Evolutionary conservation across 2,329 filamentous ascomycete genomes (phyloP), one percentile per base, ranked within the genome.

Genomic region (Talaromyces sp.): DNA sequence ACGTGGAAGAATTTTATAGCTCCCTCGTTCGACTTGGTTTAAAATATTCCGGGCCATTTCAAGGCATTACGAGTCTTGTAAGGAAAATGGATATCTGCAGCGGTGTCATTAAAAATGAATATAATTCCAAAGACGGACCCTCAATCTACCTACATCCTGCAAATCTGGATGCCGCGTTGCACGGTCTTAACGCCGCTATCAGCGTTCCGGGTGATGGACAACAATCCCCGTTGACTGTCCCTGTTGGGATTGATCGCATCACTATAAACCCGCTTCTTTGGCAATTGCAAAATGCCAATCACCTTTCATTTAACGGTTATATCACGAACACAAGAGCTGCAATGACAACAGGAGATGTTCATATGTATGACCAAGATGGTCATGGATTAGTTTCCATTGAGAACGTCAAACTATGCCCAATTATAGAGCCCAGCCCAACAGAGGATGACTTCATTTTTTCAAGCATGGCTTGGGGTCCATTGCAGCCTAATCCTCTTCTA

Each of bases 1-100:
- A 70, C 12, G 38, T 61, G 1, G 64, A 69, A 12, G 51, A 62
- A 8, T 71, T 71, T 56, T 72, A 72, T 55, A 60, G 59, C 17
- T 63, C 63, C 6, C 62, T 72, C 3, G 54, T 57, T 0, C 56
- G 66, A 0, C 59, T 70, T 26, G 70, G 70, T 9, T 71, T 69
- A 51, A 63, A 66, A 2, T 73, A 72, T 31, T 64, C 66, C 0
- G 66, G 64, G 1, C 63, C 64, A 3, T 72, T 72, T 60, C 62
- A 61, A 43, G 21, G 24, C 17, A 48, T 56, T 19, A 56, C 17
- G 35, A 17, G 17, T 21, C 35, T 56, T 26, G 35, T 10, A 17
- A 56, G 54, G 26, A 56, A 56, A 27, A 48, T 43, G 41, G 54
- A 56, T n/a, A 26, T 48, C 7, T 29, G 7, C 21, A 26, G 54